Percentiles rank a stretch among this genome's conserved stretches.
phyloP scores from a whole-genome alignment of 2,329 filamentous ascomycete genomes.

The Alternaria sp. region DNA sequence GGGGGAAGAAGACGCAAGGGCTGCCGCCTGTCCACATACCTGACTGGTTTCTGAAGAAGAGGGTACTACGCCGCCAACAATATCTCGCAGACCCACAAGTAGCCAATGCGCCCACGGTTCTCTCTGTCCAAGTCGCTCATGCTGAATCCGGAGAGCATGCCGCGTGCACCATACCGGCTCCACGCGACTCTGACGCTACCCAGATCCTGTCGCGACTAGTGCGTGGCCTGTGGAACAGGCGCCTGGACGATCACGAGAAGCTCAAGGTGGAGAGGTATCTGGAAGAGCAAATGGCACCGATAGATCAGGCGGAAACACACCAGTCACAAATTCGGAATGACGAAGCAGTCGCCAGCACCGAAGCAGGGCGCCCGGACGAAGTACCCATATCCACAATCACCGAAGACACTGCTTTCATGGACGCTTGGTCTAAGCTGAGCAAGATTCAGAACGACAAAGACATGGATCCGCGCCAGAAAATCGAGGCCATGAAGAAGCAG shows the following conservation, averaged over 20 bases:
- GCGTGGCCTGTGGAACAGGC: slow-evolving; percentile 29
- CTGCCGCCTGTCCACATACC: slow-evolving; percentile 59
- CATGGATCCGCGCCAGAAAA: slow-evolving; percentile 9
- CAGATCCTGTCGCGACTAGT: slow-evolving; percentile 33
- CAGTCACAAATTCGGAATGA: slow-evolving; percentile 5
- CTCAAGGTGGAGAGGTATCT: slow-evolving; percentile 29
- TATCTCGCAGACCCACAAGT: slow-evolving; percentile 9
- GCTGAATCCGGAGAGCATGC: slow-evolving; percentile 33
- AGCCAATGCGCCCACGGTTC: slow-evolving; percentile 17
- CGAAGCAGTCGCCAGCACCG: slow-evolving; percentile 6
- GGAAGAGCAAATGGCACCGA: slow-evolving; percentile 15
- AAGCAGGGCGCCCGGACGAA: slow-evolving; percentile 2
- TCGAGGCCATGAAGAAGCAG: slow-evolving; percentile 20
- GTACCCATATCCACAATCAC: not conserved
- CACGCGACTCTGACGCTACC: slow-evolving; percentile 23
- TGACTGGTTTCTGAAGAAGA: slow-evolving; percentile 61
- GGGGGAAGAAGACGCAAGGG: slow-evolving; percentile 40
- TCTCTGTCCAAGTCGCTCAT: slow-evolving; percentile 33
- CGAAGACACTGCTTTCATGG: slow-evolving; percentile 6
- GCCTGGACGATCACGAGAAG: slow-evolving; percentile 31
- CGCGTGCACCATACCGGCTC: slow-evolving; percentile 28
- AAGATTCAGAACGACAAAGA: slow-evolving; percentile 17
- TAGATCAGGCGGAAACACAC: slow-evolving; percentile 2
- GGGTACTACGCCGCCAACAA: slow-evolving; percentile 54
- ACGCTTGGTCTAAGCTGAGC: slow-evolving; percentile 12